Evolutionary conservation across 2,329 filamentous ascomycete species (phyloP).

Genomic region (Nannizzia gypsea): DNA sequence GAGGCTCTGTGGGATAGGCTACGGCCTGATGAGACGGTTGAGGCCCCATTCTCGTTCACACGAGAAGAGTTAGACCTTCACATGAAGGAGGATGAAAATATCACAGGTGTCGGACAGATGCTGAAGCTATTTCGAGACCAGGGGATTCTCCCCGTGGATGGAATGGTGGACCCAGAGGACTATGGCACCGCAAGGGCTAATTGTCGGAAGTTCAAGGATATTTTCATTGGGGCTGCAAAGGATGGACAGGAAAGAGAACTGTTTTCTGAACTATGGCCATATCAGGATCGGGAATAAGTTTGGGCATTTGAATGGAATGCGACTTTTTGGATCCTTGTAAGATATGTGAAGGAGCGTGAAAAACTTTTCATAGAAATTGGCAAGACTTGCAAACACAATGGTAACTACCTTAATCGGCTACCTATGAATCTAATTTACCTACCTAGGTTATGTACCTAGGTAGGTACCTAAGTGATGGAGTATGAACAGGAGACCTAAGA

Average conservation of each 20-base stretch:
- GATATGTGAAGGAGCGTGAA: no score
- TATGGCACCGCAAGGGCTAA: not conserved
- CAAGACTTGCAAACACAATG: no score
- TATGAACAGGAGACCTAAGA: no score
- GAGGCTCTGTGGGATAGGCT: constrained; percentile 17
- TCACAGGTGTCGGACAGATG: constrained; percentile 22
- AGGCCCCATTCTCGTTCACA: constrained; percentile 10
- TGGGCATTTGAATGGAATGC: no score
- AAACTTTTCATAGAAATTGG: no score
- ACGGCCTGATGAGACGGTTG: not conserved
- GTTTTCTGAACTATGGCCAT: constrained; percentile 20
- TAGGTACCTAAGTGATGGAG: no score
- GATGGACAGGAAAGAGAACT: constrained; percentile 16
- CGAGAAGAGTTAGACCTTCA: constrained; percentile 15
- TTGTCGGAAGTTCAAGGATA: constrained; percentile 15
- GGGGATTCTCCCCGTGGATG: not conserved
- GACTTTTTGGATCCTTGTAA: no score
- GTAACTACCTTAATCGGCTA: no score
- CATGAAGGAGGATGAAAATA: constrained; percentile 22
- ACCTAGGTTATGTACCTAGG: no score
- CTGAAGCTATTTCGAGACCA: not conserved
- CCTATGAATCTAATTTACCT: no score
- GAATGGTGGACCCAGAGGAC: constrained; percentile 1
- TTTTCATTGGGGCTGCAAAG: constrained; percentile 17
- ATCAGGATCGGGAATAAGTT: constrained; percentile 4